These are phyloP conservation scores for Fusarium musae DNA, from an alignment of 2,329 filamentous ascomycete genomes.

Conservation along the genomic window DNA sequence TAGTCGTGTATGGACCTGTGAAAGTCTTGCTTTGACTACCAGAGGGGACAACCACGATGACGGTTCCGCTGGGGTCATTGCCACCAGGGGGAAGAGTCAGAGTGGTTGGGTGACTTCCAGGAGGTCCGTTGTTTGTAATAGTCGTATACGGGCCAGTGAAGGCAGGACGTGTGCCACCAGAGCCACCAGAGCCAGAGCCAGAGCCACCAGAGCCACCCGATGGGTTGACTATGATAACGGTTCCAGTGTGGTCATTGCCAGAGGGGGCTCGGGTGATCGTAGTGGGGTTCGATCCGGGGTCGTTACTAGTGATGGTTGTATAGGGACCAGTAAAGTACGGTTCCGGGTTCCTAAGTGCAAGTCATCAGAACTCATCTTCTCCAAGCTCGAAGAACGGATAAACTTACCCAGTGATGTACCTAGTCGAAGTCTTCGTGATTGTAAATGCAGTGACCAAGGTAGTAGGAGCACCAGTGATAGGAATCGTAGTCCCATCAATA, in stretches of 20 bases:
- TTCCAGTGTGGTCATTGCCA: not conserved
- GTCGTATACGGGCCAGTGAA: slow-evolving; percentile 4
- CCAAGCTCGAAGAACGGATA: accelerated
- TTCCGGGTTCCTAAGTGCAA: not conserved
- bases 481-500: not conserved
- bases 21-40: not conserved
- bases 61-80: not conserved
- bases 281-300: not conserved
- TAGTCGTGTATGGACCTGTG: not conserved
- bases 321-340: not conserved
- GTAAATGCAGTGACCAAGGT: not conserved
- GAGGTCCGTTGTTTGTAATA: not conserved
- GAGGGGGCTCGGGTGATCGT: not conserved
- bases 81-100: not conserved
- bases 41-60: not conserved
- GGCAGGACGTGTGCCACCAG: not conserved
- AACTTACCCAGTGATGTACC: not conserved
- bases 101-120: not conserved
- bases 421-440: not conserved
- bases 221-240: not conserved
- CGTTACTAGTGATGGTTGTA: not conserved
- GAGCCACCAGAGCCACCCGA: not conserved
- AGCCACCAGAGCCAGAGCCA: not conserved
- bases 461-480: slow-evolving; percentile 3
- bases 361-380: too few species aligned